Percentiles rank a stretch among this genome's conserved stretches.
Evolutionary conservation across 2,329 filamentous ascomycete species (phyloP).

Genomic region (Neospermospora avenae): DNA sequence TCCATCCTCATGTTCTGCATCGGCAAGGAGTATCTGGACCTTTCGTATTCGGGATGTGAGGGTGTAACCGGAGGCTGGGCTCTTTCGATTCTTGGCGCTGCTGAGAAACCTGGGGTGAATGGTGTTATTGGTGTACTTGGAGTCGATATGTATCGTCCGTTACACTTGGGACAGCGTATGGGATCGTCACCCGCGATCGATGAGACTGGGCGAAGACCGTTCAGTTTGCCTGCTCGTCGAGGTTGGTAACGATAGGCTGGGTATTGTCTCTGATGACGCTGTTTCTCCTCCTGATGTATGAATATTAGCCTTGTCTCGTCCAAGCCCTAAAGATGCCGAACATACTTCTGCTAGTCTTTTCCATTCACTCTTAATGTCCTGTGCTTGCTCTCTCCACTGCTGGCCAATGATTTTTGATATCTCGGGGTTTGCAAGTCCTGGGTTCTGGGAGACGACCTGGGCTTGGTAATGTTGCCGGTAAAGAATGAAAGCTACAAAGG

Average conservation of each 20-base stretch:
- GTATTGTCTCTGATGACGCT: slow-evolving; percentile 82
- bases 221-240: slow-evolving; percentile 33
- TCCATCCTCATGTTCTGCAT: slow-evolving; percentile 30
- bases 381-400: slow-evolving; percentile 78
- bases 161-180: slow-evolving; percentile 67
- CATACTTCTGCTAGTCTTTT: slow-evolving; percentile 78
- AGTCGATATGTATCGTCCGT: slow-evolving; percentile 46
- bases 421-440: slow-evolving; percentile 58
- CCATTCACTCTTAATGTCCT: slow-evolving; percentile 79
- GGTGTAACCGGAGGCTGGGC: slow-evolving; percentile 23
- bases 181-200: slow-evolving; percentile 44
- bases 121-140: slow-evolving; percentile 34
- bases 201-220: slow-evolving; percentile 22
- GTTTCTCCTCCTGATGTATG: slow-evolving; percentile 70
- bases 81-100: slow-evolving; percentile 20
- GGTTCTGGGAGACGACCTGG: slow-evolving; percentile 74
- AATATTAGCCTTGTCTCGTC: slow-evolving; percentile 1
- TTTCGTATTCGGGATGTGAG: slow-evolving; percentile 24
- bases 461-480: slow-evolving; percentile 93
- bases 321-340: slow-evolving; percentile 4
- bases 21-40: slow-evolving; percentile 20
- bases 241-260: slow-evolving; percentile 95
- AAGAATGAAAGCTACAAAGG: slow-evolving; percentile 81
- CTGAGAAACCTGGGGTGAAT: slow-evolving; percentile 26
- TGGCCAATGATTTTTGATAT: slow-evolving; percentile 29